Conservation (phyloP, 2,329 filamentous ascomycete species). For the Periconia sp. region DNA sequence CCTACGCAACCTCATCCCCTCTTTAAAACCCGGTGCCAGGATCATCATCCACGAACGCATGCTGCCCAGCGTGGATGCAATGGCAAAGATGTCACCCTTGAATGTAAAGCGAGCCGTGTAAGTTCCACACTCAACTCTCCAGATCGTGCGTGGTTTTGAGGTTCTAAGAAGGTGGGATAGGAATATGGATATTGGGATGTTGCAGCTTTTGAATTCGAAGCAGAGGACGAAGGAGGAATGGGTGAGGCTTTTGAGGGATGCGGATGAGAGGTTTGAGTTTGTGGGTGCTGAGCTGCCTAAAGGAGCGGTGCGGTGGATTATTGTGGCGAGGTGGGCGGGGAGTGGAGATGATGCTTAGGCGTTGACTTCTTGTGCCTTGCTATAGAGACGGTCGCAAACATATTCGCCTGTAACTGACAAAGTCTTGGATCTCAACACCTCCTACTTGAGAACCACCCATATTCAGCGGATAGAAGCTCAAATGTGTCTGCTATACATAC, state of each 20-base stretch:
- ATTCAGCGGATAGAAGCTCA: no score
- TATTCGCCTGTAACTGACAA: no score
- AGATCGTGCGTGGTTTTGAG: no score
- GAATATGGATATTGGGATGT: conserved; percentile 19
- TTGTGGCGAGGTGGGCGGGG: conserved; percentile 16
- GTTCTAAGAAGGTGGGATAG: conserved; percentile 9
- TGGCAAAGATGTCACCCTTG: no score
- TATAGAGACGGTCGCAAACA: no score
- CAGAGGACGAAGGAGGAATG: conserved; percentile 15
- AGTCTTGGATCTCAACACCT: no score
- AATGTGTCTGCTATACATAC: no score
- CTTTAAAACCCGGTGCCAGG: conserved; percentile 19
- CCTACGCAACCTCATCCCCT: conserved; percentile 32
- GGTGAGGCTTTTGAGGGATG: conserved; percentile 11
- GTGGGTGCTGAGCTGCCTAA: conserved; percentile 13
- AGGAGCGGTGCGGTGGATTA: conserved; percentile 14
- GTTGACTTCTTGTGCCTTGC: no score
- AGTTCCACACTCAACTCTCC: no score
- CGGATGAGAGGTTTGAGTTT: conserved; percentile 10
- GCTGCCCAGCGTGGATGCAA: conserved; percentile 9
- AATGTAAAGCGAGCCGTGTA: conserved; percentile 17
- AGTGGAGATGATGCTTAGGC: no score
- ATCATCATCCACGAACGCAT: conserved; percentile 17
- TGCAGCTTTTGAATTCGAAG: conserved; percentile 17
- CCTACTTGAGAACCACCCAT: no score